Evolutionary conservation across 352 stramenopile species (phyloP).

Genomic region (Pythium dissotocum): DNA sequence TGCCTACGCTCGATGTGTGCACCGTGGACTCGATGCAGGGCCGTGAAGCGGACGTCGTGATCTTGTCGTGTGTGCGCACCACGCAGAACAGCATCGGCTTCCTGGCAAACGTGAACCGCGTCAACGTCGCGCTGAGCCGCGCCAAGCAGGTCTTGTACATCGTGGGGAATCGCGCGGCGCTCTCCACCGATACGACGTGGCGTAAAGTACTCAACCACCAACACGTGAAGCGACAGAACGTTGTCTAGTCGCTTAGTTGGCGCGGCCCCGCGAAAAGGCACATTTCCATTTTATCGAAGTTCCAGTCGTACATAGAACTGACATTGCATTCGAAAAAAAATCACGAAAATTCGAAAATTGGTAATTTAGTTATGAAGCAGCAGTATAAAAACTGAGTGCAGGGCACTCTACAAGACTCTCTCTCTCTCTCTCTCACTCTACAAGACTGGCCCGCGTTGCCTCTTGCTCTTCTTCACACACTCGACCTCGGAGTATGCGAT

Average conservation of each 20-base stretch:
- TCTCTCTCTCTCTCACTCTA: background rate
- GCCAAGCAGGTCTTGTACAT: constrained; percentile 12
- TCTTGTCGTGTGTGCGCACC: constrained; percentile 9
- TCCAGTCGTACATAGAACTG: background rate
- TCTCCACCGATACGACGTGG: background rate
- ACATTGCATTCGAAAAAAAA: background rate
- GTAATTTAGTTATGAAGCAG: background rate
- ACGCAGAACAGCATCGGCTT: background rate
- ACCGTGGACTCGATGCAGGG: constrained; percentile 12
- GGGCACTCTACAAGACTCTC: background rate
- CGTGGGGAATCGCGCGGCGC: background rate
- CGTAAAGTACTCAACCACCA: background rate
- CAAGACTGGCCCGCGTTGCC: background rate
- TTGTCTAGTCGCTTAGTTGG: background rate
- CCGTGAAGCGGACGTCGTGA: constrained; percentile 6
- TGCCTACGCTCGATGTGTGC: background rate
- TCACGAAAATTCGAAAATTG: background rate
- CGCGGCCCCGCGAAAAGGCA: background rate
- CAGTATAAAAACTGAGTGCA: background rate
- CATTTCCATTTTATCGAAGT: background rate
- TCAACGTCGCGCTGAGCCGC: constrained; percentile 9
- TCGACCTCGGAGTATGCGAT: background rate
- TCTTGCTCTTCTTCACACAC: background rate
- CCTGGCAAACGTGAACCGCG: constrained; percentile 4
- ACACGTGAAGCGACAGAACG: background rate